phyloP scores from a whole-genome alignment of 352 stramenopile species.

The Pythium coloratum region DNA sequence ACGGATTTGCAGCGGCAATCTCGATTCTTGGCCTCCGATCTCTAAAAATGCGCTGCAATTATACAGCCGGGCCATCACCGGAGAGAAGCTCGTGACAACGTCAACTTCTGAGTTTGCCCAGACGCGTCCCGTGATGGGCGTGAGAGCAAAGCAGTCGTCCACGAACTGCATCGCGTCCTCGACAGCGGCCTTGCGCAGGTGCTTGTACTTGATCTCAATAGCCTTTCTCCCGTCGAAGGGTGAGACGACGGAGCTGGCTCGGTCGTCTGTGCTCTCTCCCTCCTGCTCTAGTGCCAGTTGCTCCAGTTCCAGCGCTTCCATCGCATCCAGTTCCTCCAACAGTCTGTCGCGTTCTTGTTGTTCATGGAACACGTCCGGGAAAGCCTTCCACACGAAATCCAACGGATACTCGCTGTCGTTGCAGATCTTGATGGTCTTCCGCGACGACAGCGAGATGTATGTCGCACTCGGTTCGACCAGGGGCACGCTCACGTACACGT shows the following conservation, averaged over 20 bases:
- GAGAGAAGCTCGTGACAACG: conserved; percentile 90
- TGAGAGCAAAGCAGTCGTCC: conserved; percentile 91
- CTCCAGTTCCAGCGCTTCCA: conserved; percentile 77
- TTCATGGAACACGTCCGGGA: conserved; percentile 67
- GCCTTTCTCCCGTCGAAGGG: conserved; percentile 62
- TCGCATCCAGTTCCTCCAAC: conserved; percentile 74
- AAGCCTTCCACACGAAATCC: conserved; percentile 92
- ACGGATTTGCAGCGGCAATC: conserved; percentile 88
- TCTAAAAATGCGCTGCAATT: conserved; percentile 86
- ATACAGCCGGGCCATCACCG: conserved; percentile 80
- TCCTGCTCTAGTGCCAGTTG: conserved; percentile 57
- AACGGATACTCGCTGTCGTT: conserved; percentile 93
- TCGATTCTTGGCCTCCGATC: conserved; percentile 84
- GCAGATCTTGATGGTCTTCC: conserved; percentile 90
- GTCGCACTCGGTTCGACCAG: conserved; percentile 83
- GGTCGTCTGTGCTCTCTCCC: conserved; percentile 19
- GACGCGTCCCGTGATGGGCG: conserved; percentile 87
- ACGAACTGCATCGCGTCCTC: conserved; percentile 94
- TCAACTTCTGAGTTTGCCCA: conserved; percentile 93
- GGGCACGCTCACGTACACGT: conserved; percentile 89
- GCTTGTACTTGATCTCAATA: conserved; percentile 91
- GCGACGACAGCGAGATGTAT: conserved; percentile 92
- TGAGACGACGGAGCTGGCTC: conserved; percentile 19
- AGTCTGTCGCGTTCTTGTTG: conserved; percentile 82
- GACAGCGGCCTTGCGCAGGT: conserved; percentile 85